Evolutionary conservation across 2,329 filamentous ascomycete species (phyloP).

Genomic region (Colletotrichum sp.): DNA sequence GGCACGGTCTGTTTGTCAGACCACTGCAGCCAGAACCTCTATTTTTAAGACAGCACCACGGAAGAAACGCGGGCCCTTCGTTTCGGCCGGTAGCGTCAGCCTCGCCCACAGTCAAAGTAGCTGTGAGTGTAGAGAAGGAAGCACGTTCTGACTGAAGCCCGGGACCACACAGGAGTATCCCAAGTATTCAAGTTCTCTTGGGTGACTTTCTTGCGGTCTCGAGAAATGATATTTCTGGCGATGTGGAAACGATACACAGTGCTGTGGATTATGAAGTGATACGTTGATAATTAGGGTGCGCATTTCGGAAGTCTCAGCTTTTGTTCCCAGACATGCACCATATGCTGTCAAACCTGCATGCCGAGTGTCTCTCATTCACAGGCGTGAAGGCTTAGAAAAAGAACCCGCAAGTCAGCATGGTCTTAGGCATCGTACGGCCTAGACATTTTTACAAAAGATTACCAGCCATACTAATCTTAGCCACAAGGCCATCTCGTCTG

Average conservation of each 20-base stretch:
- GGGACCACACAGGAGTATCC: not conserved
- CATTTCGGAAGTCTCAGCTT: not conserved
- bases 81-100: not conserved
- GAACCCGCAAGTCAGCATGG: not conserved
- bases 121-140: not conserved
- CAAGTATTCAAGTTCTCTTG: not conserved
- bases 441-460: not conserved
- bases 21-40: not conserved
- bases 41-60: not conserved
- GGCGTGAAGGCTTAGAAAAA: not conserved
- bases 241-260: not conserved
- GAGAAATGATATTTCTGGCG: not conserved
- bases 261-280: not conserved
- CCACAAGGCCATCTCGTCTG: not conserved
- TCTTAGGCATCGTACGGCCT: not conserved
- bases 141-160: not conserved
- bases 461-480: not conserved
- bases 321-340: not conserved
- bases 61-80: not conserved
- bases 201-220: not conserved
- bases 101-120: not conserved
- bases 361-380: not conserved
- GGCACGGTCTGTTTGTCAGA: not conserved
- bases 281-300: not conserved
- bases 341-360: not conserved